phyloP scores from a whole-genome alignment of 768 basidiomycete genomes.

The Tulasnella sp. region DNA sequence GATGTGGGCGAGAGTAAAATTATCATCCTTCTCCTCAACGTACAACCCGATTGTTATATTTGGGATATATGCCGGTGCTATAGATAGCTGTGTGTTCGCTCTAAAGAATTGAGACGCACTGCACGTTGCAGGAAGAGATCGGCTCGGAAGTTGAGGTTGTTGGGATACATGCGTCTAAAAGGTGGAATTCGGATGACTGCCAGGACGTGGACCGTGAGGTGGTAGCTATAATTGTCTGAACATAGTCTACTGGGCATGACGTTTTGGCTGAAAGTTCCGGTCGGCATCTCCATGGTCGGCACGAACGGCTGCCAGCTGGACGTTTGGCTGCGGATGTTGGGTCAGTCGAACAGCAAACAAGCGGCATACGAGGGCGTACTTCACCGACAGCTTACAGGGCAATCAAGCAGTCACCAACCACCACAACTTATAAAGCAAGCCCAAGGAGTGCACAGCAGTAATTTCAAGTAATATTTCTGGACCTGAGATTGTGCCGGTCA shows the following conservation, averaged over 20 bases:
- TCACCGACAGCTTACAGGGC: background rate
- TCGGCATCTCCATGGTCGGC: background rate
- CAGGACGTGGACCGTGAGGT: background rate
- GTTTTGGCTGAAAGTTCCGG: background rate
- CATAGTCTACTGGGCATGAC: background rate
- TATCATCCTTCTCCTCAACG: background rate
- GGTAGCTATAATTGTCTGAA: background rate
- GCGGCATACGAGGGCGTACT: background rate
- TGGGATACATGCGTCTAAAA: background rate
- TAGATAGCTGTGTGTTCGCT: background rate
- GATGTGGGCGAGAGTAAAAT: background rate
- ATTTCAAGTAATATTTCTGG: background rate
- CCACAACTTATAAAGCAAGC: background rate
- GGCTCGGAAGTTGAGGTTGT: background rate
- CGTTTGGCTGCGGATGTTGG: background rate
- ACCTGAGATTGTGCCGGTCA: background rate
- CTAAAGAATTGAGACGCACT: background rate
- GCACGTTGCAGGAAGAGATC: background rate
- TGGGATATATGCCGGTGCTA: background rate
- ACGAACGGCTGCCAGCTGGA: background rate
- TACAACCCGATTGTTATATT: background rate
- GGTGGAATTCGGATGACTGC: background rate
- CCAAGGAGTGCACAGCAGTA: background rate
- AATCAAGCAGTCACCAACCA: background rate
- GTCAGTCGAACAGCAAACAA: background rate